These are phyloP conservation scores for Fennellomyces sp. DNA, from an alignment of 371 early-diverging fungal species.

Conservation along the genomic window DNA sequence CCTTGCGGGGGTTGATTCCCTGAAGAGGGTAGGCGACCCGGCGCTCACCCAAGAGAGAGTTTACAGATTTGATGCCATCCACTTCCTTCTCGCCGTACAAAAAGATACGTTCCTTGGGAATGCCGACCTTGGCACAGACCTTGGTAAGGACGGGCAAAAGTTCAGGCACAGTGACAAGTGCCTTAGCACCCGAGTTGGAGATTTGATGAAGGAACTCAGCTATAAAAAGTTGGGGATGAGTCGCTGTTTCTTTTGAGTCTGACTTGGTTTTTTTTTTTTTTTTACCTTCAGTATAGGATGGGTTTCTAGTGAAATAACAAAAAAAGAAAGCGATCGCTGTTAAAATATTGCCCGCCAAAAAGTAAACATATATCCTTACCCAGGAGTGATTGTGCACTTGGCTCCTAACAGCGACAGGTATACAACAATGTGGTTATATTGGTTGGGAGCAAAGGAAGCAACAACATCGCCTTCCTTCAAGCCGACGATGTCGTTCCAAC, in stretches of 20 bases:
- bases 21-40: constrained; percentile 19
- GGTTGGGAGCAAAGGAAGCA: constrained; percentile 73
- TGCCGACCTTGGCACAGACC: constrained; percentile 56
- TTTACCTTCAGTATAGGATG: constrained; percentile 25
- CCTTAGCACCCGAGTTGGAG: constrained; percentile 43
- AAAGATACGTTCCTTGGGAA: constrained; percentile 53
- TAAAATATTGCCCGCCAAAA: too few relatives aligned
- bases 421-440: constrained; percentile 39
- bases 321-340: background rate
- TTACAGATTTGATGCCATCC: constrained; percentile 29
- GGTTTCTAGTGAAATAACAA: constrained; percentile 13
- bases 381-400: constrained; percentile 39
- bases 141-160: constrained; percentile 46
- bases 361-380: constrained; percentile 15
- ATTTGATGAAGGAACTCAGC: constrained; percentile 25
- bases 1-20: constrained; percentile 31
- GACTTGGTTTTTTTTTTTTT: background rate
- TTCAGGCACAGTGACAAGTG: constrained; percentile 53
- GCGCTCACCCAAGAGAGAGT: constrained; percentile 16
- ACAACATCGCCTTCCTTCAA: constrained; percentile 68
- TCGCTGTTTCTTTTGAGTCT: background rate
- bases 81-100: constrained; percentile 53
- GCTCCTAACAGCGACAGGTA: constrained; percentile 42
- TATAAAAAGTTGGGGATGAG: constrained; percentile 2
- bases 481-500: constrained; percentile 54